Percentiles rank a stretch among this genome's conserved stretches.
phyloP scores from a whole-genome alignment of 768 basidiomycete species.

The Leccinum obscurum region DNA sequence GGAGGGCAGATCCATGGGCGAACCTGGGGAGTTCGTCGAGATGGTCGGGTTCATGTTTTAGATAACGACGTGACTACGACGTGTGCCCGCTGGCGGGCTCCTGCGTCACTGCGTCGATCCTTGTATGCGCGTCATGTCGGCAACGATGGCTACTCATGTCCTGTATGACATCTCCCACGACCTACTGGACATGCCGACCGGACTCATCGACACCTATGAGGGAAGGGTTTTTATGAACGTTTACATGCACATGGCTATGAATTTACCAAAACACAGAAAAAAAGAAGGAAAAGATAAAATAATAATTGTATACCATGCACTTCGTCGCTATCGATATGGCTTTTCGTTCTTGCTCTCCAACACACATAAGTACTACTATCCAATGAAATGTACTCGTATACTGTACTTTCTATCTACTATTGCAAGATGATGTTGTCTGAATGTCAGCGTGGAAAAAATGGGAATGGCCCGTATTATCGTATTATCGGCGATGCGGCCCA shows the following conservation, averaged over 20 bases:
- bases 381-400: not conserved
- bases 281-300: not conserved
- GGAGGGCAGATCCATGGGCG: slow-evolving; percentile 14
- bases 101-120: not conserved
- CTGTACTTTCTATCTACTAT: not conserved
- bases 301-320: not conserved
- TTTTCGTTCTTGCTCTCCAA: not conserved
- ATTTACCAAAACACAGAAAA: not conserved
- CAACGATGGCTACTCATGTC: not conserved
- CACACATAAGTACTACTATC: not conserved
- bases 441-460: too few relatives aligned
- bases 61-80: not conserved
- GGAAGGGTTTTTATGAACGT: not conserved
- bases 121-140: not conserved
- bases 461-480: too few relatives aligned
- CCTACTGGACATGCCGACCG: not conserved
- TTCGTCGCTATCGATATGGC: not conserved
- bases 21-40: slow-evolving; percentile 16
- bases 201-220: not conserved
- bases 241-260: not conserved
- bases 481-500: too few relatives aligned
- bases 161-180: not conserved
- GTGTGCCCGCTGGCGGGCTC: not conserved
- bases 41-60: slow-evolving; percentile 30
- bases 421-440: too few relatives aligned